phyloP scores from a whole-genome alignment of 2,329 filamentous ascomycete species.

The Fusarium napiforme region DNA sequence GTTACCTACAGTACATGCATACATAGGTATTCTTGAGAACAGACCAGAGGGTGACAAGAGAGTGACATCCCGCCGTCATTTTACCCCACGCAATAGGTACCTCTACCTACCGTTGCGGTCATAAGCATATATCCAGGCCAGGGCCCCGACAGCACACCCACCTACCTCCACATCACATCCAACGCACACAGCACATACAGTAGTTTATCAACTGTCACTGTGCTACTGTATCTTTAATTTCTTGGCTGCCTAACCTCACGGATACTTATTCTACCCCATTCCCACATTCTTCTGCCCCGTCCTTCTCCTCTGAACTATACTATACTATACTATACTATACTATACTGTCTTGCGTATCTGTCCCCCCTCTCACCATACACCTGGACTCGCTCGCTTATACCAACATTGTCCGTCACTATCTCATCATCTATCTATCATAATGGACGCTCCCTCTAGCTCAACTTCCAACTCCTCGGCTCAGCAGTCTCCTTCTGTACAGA shows the following conservation, averaged over 20 bases:
- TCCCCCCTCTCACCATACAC: neutral
- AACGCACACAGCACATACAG: slow-evolving; percentile 1
- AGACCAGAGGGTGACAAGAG: slow-evolving; percentile 8
- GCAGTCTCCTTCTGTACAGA: slow-evolving; percentile 47
- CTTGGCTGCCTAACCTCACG: slow-evolving; percentile 25
- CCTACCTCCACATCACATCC: neutral
- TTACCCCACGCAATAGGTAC: slow-evolving; percentile 26
- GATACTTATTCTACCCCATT: slow-evolving; percentile 25
- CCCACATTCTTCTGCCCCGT: neutral
- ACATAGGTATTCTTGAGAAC: neutral
- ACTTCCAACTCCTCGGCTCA: slow-evolving; percentile 45
- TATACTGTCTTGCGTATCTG: neutral
- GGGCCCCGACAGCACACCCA: slow-evolving; percentile 15
- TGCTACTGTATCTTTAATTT: slow-evolving; percentile 13
- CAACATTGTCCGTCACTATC: slow-evolving; percentile 16
- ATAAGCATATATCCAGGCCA: slow-evolving; percentile 22
- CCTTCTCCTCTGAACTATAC: neutral
- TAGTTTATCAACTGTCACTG: slow-evolving; percentile 5
- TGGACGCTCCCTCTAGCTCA: slow-evolving; percentile 52
- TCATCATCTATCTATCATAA: slow-evolving; percentile 8
- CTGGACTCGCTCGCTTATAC: neutral
- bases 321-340: neutral
- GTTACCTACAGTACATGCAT: neutral
- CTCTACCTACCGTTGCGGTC: neutral
- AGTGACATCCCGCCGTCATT: slow-evolving; percentile 26